Conservation (phyloP, 176 grass and related monocot species). For the Coix lacrymajobi region DNA sequence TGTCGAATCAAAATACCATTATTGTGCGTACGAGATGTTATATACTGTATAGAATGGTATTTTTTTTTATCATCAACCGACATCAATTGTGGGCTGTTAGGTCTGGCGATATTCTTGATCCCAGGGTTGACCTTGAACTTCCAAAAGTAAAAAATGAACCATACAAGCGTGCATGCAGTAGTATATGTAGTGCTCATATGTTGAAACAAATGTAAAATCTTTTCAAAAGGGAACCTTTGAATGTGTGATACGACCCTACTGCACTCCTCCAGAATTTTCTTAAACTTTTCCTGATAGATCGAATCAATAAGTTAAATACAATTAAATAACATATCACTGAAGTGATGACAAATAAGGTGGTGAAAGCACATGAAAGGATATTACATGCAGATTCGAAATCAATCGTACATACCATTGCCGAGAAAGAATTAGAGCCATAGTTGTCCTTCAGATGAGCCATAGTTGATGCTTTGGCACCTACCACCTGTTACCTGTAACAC, state of each 20-base stretch:
- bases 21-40: not conserved
- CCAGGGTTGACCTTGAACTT: not conserved
- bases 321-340: not conserved
- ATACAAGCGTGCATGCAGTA: not conserved
- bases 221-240: not conserved
- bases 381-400: not conserved
- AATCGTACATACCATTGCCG: not conserved
- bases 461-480: too few species aligned
- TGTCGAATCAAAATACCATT: not conserved
- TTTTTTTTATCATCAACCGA: not conserved
- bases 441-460: not conserved
- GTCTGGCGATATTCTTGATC: not conserved
- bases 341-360: not conserved
- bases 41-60: not conserved
- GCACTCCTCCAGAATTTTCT: not conserved
- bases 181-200: not conserved
- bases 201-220: not conserved
- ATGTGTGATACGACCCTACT: not conserved
- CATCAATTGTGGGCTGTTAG: not conserved
- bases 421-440: not conserved
- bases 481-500: too few species aligned
- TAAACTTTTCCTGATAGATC: not conserved
- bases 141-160: not conserved
- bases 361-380: not conserved
- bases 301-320: not conserved